Evolutionary conservation across 1,284 basidiomycete genomes (phyloP).

Genomic region (Xerocomus amazonicus): DNA sequence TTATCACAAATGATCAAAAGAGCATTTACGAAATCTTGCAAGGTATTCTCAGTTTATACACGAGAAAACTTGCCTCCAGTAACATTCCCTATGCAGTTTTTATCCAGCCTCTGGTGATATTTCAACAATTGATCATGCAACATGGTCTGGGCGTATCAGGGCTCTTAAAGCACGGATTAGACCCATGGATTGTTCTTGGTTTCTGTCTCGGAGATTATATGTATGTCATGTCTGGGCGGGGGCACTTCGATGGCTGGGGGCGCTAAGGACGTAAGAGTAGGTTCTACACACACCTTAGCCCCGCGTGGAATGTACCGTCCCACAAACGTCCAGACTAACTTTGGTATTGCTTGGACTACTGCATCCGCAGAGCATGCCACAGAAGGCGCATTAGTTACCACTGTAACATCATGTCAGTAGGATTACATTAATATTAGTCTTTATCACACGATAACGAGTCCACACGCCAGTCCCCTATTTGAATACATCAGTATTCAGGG

Average conservation of each 20-base stretch:
- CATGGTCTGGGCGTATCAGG: neutral
- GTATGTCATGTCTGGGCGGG: conserved; percentile 13
- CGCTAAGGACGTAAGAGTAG: conserved; percentile 9
- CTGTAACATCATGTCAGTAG: conserved; percentile 30
- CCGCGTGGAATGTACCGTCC: conserved; percentile 3
- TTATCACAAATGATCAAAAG: conserved; percentile 20
- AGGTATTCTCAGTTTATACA: conserved; percentile 20
- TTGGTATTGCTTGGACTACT: conserved; percentile 25
- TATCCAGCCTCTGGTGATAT: conserved; percentile 22
- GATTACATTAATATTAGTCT: conserved; percentile 29
- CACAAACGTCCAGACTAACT: conserved; percentile 7
- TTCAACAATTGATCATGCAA: conserved; percentile 4
- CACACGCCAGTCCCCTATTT: conserved; percentile 5
- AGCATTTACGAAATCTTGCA: conserved; percentile 21
- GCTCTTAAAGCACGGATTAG: conserved; percentile 8
- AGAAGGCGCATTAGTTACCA: conserved; percentile 23
- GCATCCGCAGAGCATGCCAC: conserved; percentile 16
- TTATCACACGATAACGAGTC: conserved; percentile 9
- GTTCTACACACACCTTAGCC: conserved; percentile 10
- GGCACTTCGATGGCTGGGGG: conserved; percentile 8
- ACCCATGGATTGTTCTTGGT: conserved; percentile 17
- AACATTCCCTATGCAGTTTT: conserved; percentile 21
- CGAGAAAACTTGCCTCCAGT: conserved; percentile 18
- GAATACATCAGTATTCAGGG: conserved; percentile 14
- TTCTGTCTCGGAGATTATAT: conserved; percentile 22